Evolutionary conservation across 306 rosid genomes (phyloP), one percentile per base, ranked within the genome.

Genomic region (Glycine soja): DNA sequence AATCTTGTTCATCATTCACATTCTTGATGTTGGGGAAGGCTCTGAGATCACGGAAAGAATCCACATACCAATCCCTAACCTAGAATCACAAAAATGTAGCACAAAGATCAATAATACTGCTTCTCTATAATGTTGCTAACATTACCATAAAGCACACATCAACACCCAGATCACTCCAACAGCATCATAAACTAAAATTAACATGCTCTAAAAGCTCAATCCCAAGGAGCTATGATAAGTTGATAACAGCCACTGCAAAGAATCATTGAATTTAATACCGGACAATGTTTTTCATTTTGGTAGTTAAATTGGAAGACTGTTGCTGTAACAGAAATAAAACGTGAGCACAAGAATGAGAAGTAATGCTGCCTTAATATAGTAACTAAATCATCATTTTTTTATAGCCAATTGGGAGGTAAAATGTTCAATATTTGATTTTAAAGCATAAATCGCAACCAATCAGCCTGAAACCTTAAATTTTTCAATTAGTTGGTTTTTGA

Each of bases 11-110:
- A 15, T 93, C 98, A 3, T 19, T 85, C 65, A 83, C 63, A 78
- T 74, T 87, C 88, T 90, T 95, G 74, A 95, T 89, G 32, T 90
- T 94, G 3, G 98, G 97, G 80, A 89, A 90, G 6, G 93, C 74
- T 83, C 96, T 91, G 34, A 95, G 86, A 79, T 95, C 99, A 10
- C 97, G 98, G 77, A 91, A 93, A 18, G 99, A 95, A 81, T 95
- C 99, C 83, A 92, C 47, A 36, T 93, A 95, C 99, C 99, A 95
- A 86, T 95, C 98, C 11, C 93, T 94, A 52, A 95, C 99, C 99
- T 95, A 64, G n/a, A 15, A 74, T 50, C 69, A 77, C 52, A 24
- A 64, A 24, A 48, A 54, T 34, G 8, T 11, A 78, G 80, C 73
- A 76, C 71, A 70, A 16, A 65, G 68, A 69, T 66, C 62, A 82